These are phyloP conservation scores for Dictyostelium firmibasis DNA, from an alignment of 78 protist genomes.

Conservation along the genomic window DNA sequence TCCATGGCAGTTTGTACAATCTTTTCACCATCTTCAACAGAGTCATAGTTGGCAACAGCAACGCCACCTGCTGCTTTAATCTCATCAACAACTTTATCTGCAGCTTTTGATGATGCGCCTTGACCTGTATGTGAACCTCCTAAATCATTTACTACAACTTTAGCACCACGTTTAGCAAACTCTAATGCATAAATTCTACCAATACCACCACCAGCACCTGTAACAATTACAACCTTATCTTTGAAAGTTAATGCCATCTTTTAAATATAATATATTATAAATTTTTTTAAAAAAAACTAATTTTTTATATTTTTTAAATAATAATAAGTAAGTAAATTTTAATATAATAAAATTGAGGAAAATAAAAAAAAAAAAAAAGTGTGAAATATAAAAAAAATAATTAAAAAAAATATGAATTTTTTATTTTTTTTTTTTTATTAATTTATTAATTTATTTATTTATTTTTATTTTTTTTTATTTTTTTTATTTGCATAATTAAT, in stretches of 20 bases:
- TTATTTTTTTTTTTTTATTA: no score
- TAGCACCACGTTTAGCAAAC: conserved; percentile 90
- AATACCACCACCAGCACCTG: conserved; percentile 92
- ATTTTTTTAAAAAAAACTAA: neutral
- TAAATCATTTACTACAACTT: conserved; percentile 91
- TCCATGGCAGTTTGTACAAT: conserved; percentile 86
- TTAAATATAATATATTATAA: neutral
- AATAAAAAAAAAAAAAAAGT: no score
- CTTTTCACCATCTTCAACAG: conserved; percentile 87
- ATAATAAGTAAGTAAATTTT: no score
- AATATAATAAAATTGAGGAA: no score
- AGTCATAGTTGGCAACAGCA: conserved; percentile 91
- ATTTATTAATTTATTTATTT: no score
- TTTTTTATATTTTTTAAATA: no score
- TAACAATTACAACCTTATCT: conserved; percentile 86
- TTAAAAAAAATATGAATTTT: no score
- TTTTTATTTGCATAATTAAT: no score
- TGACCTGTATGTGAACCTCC: conserved; percentile 85
- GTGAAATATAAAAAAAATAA: no score
- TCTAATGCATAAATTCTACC: conserved; percentile 78
- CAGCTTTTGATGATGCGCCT: conserved; percentile 79
- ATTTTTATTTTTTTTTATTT: no score
- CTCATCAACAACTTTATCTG: conserved; percentile 89
- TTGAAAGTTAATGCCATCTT: conserved; percentile 27
- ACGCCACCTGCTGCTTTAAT: conserved; percentile 86